Evolutionary conservation across 192 early-diverging fungal genomes (phyloP), one percentile per base, ranked within the genome.

Genomic region (Coemansia sp.): DNA sequence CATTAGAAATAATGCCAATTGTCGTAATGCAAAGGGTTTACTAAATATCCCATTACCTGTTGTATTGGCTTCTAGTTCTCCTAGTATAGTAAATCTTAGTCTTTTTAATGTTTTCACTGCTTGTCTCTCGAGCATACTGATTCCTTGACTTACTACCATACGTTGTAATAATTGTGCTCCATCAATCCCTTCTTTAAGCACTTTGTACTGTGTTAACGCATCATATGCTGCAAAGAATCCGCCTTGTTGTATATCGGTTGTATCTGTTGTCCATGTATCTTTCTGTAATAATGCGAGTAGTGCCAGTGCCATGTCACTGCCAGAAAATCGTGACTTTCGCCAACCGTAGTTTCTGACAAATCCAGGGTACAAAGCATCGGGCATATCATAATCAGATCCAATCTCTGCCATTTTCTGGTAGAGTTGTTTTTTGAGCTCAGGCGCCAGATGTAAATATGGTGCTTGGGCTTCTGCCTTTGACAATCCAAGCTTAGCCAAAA

Each of bases 221-320:
- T 98, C 96, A 63, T 90, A 96, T 16, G 94, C 93, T 0, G 88
- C 84, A 76, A 88, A 98, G 72, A 96, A 98, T 25, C 93, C 92
- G 0, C 24, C 41, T 14, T 38, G 48, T 0, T 55, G 41, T 2
- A n/a, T 28, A 5, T 23, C 30, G 10, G 19, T 7, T 26, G 12
- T 19, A 28, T 64, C 57, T 21, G 16, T 7, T 18, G 23, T 19
- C 56, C 38, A 58, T 0, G 31, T 21, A 30, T 56, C 51, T 26
- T 59, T 48, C 34, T 73, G 71, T 47, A 96, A 69, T 0, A 98
- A 76, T 9, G 94, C 89, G 18, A 89, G 74, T 0, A 96, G 69
- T 0, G 92, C 81, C 69, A 94, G 86, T 0, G 93, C 94, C 12
- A 85, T 88, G 75, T 98, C 96, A 48, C 85, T 81, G 1, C 92